These are phyloP conservation scores for Cercospora sojina DNA, from an alignment of 2,329 filamentous ascomycete species.

Conservation along the genomic window DNA sequence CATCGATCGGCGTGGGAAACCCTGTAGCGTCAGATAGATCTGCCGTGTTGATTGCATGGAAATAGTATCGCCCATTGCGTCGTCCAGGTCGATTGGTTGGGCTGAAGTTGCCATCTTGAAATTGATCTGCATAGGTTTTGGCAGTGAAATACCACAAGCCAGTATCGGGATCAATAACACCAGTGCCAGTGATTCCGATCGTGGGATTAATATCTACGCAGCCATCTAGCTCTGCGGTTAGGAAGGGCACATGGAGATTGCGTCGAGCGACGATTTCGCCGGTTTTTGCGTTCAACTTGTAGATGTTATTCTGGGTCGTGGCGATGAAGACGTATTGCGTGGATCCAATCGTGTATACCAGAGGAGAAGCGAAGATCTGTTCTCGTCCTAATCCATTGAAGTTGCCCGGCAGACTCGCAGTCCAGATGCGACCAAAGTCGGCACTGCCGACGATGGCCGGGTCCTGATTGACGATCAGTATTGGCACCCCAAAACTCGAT, in stretches of 20 bases:
- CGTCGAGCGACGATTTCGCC: constrained; percentile 6
- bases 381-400: constrained; percentile 11
- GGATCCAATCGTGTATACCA: constrained; percentile 15
- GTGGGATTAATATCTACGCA: constrained; percentile 9
- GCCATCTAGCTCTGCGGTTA: constrained; percentile 10
- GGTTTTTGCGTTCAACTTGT: constrained; percentile 18
- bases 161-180: constrained; percentile 14
- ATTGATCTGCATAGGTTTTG: constrained; percentile 14
- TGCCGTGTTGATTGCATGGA: constrained; percentile 14
- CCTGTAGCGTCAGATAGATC: constrained; percentile 9
- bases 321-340: constrained; percentile 16
- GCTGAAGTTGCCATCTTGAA: constrained; percentile 11
- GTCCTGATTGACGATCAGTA: background rate
- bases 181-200: constrained; percentile 14
- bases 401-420: constrained; percentile 11
- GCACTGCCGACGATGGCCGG: constrained; percentile 4
- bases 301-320: constrained; percentile 18
- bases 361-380: constrained; percentile 12
- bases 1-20: constrained; percentile 9
- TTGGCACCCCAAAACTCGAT: background rate
- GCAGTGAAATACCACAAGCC: constrained; percentile 17
- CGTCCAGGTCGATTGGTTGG: constrained; percentile 8
- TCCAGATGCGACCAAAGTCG: constrained; percentile 14
- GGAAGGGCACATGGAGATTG: constrained; percentile 14
- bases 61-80: constrained; percentile 14